Base-by-base conservation (phyloP, 2,329 filamentous ascomycete species). In the Periconia sp. region DNA sequence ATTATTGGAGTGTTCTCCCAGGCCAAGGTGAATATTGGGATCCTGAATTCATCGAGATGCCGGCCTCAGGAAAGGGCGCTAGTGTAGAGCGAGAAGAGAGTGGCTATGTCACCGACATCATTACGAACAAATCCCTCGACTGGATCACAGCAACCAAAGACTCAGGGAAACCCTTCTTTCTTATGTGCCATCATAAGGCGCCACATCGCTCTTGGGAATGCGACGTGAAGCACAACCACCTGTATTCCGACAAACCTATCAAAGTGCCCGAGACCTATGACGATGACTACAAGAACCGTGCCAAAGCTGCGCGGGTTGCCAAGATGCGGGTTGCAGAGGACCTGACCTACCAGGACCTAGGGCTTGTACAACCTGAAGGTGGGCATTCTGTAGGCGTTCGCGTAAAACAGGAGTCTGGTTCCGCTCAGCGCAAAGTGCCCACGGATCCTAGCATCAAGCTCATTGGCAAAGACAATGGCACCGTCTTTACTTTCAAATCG, bases 181-280 rank as follows among this genome's bases (percentile, higher is more conserved):
- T 81, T 42, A 83, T 83, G 81, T 82, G 79, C 60, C 81, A 83
- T 56, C 81, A 83, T 62, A 83, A 83, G 57, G 81, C 81, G 1
- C 81, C 81, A 0, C 81, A 83, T 56, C 72, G 80, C 3, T 76
- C 72, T 14, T 83, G 81, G 81, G 80, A 83, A 57, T 81, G 70
- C 49, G 70, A 82, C 53, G 59, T 71, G 6, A 79, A 79, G 55
- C 78, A 83, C 64, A 78, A 77, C 52, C 40, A 75, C 43, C 63
- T 82, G 2, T 83, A 82, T 62, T 72, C 65, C 1, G 76, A 82
- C 9, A 27, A 27, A 8, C 74, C 74, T 1, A 67, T 82, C 42
- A 69, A 68, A 11, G 59, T 82, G 0, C 81, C 81, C 0, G 79
- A 82, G 44, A 83, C 81, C 0, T 83, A 79, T 56, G 75, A 66